Percentiles rank a stretch among this genome's conserved stretches.
These are phyloP conservation scores for Myxozyma neotropica DNA, from an alignment of 805 yeast species.

Conservation along the genomic window DNA sequence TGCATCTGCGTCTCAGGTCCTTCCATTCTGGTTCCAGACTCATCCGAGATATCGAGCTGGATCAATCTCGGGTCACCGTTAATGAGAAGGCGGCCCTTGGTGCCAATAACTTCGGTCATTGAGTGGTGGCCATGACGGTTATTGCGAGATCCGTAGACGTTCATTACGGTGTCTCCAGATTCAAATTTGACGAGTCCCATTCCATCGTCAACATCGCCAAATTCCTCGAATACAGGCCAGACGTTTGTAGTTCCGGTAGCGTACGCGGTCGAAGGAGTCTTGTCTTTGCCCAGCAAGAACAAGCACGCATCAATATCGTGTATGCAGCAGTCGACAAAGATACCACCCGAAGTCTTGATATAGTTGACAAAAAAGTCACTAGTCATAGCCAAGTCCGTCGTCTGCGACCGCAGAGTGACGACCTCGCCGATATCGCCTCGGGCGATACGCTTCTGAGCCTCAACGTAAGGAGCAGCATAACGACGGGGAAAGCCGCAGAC, in stretches of 20 bases:
- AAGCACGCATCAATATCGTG: slow-evolving; percentile 36
- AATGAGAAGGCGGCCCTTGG: slow-evolving; percentile 33
- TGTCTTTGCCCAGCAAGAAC: slow-evolving; percentile 33
- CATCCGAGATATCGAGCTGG: slow-evolving; percentile 27
- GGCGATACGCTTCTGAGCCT: slow-evolving; percentile 29
- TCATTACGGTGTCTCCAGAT: slow-evolving; percentile 22
- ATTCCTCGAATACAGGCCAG: slow-evolving; percentile 33
- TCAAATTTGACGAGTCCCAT: slow-evolving; percentile 32
- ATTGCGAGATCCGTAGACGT: slow-evolving; percentile 33
- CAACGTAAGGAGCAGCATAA: slow-evolving; percentile 27
- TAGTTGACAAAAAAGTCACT: slow-evolving; percentile 30
- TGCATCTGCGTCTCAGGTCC: slow-evolving; percentile 26
- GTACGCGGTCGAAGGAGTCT: slow-evolving; percentile 29
- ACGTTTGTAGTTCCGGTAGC: slow-evolving; percentile 34
- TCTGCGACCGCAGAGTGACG: slow-evolving; percentile 32
- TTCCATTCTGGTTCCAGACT: no score
- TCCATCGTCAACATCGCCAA: slow-evolving; percentile 36
- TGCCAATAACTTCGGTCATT: slow-evolving; percentile 36
- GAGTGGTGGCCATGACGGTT: slow-evolving; percentile 36
- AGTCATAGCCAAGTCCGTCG: slow-evolving; percentile 26
- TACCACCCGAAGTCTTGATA: slow-evolving; percentile 37
- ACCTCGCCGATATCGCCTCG: slow-evolving; percentile 34
- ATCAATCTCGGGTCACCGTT: slow-evolving; percentile 29
- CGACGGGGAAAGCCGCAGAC: slow-evolving; percentile 36
- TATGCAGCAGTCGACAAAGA: slow-evolving; percentile 36